These are phyloP conservation scores for Trametes cubensis DNA, from an alignment of 768 basidiomycete species.

Conservation along the genomic window DNA sequence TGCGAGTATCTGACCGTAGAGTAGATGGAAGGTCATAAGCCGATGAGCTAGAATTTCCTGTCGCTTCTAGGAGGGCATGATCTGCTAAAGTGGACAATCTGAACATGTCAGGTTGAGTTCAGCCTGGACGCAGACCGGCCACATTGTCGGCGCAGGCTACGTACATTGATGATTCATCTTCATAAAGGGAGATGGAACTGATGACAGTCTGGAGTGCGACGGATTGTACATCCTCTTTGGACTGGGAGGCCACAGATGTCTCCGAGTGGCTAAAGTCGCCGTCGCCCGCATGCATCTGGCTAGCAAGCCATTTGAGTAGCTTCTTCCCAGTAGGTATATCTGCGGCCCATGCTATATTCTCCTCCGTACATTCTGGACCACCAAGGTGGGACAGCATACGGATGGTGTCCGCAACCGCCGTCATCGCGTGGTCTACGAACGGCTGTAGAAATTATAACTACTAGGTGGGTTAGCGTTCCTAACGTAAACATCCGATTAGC, in stretches of 20 bases:
- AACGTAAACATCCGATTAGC: no score
- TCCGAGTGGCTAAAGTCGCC: background rate
- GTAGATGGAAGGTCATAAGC: constrained; percentile 7
- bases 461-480: no score
- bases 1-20: background rate
- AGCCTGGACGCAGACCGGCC: background rate
- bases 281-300: constrained; percentile 26
- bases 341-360: constrained; percentile 39
- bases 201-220: constrained; percentile 26
- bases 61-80: background rate
- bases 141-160: background rate
- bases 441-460: no score
- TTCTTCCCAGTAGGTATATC: constrained; percentile 37
- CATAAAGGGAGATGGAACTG: constrained; percentile 36
- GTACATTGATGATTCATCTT: constrained; percentile 36
- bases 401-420: background rate
- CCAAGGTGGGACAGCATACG: constrained; percentile 30
- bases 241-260: background rate
- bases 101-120: background rate
- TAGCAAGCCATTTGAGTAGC: constrained; percentile 40
- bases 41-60: no score
- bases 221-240: background rate
- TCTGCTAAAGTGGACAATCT: background rate
- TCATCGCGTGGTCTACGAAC: no score
- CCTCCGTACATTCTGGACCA: constrained; percentile 33